Percentiles rank a stretch among this genome's conserved stretches.
phyloP scores from a whole-genome alignment of 257 asterid species.

The Nicotiana otophora region DNA sequence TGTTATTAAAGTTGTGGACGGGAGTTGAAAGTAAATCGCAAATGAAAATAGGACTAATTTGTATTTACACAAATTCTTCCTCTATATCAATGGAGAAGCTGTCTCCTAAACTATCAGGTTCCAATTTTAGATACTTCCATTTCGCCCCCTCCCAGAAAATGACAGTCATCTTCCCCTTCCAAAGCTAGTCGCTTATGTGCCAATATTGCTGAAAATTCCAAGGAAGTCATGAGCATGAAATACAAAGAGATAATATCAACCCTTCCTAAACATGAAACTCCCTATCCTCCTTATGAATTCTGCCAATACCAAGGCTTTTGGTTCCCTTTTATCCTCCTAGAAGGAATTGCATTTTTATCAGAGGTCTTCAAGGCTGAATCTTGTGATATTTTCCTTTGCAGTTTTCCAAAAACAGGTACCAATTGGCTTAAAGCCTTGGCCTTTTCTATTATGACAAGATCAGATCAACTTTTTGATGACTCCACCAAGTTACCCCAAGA shows the following conservation, averaged over 20 bases:
- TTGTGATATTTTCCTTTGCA: not conserved
- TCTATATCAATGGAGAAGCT: not conserved
- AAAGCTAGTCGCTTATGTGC: not conserved
- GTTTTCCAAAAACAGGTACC: not conserved
- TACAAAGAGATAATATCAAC: not conserved
- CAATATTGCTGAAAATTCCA: no score
- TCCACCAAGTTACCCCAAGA: not conserved
- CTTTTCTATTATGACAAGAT: not conserved
- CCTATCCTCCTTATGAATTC: fast-evolving
- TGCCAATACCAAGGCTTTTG: not conserved
- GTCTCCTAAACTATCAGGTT: not conserved
- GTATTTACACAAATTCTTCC: not conserved
- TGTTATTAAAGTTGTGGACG: no score
- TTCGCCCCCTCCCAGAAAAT: not conserved
- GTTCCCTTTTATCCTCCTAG: not conserved
- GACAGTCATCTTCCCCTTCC: not conserved
- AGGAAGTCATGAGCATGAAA: not conserved
- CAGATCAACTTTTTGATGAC: not conserved
- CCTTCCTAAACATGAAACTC: not conserved
- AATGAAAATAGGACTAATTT: no score
- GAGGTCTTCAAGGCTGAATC: not conserved
- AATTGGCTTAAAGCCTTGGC: not conserved
- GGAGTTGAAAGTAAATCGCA: no score
- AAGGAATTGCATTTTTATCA: not conserved
- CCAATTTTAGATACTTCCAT: not conserved